These are phyloP conservation scores for Psilocybe mexicana DNA, from an alignment of 1,284 basidiomycete species.

Conservation along the genomic window DNA sequence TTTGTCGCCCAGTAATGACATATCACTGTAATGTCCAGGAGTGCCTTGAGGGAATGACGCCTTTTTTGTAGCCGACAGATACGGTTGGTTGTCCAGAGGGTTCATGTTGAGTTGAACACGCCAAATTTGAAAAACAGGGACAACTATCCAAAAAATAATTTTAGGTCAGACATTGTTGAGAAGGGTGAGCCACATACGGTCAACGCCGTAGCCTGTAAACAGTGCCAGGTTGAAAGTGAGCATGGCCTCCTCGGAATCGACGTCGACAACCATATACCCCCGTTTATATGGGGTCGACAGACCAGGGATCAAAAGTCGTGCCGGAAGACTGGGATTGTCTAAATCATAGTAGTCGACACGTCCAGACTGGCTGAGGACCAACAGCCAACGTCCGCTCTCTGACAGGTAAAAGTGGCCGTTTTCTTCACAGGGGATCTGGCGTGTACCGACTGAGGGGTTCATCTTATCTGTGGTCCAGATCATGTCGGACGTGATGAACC, in stretches of 20 bases:
- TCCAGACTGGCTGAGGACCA: not conserved
- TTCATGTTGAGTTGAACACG: too few relatives aligned
- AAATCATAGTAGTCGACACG: not conserved
- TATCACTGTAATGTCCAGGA: not conserved
- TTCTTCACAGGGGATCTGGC: not conserved
- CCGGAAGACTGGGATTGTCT: not conserved
- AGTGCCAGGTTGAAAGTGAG: not conserved
- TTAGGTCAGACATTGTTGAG: too few relatives aligned
- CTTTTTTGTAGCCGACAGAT: too few relatives aligned
- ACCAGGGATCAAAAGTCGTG: not conserved
- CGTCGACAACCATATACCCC: not conserved
- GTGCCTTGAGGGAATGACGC: too few relatives aligned
- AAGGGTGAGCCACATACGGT: not conserved
- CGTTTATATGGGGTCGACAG: too few relatives aligned
- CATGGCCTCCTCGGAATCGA: not conserved
- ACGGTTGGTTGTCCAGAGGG: too few relatives aligned
- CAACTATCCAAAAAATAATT: not conserved
- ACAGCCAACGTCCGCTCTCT: conserved; percentile 3
- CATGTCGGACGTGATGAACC: not conserved
- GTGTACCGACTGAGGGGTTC: not conserved
- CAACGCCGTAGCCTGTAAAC: not conserved
- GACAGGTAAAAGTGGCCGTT: not conserved
- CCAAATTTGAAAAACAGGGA: too few relatives aligned
- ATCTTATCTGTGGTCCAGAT: not conserved
- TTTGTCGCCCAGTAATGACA: not conserved